Evolutionary conservation across 768 basidiomycete species (phyloP).

Genomic region (Filobasidium floriforme): DNA sequence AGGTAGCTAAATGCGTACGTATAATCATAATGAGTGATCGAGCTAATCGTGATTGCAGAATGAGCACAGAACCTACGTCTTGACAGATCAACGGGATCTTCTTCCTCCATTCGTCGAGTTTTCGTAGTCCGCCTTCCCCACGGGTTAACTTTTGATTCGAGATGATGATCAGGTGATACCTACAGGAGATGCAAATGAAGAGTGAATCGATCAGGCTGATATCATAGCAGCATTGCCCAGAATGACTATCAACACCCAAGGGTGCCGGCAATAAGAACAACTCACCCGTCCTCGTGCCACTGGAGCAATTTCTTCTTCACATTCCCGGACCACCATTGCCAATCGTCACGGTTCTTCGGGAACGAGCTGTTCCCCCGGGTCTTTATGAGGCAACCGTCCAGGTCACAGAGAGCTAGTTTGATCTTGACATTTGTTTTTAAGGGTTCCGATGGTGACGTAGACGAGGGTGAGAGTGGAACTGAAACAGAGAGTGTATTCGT

Average conservation of each 20-base stretch:
- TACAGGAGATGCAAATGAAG: background rate
- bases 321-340: slow-evolving; percentile 65
- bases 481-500: background rate
- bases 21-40: too few species aligned
- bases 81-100: slow-evolving; percentile 65
- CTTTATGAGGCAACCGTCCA: slow-evolving; percentile 69
- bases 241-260: background rate
- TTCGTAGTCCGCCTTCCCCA: slow-evolving; percentile 32
- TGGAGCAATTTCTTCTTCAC: slow-evolving; percentile 61
- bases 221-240: slow-evolving; percentile 54
- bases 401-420: slow-evolving; percentile 66
- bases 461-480: too few species aligned
- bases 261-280: background rate
- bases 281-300: slow-evolving; percentile 58
- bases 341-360: slow-evolving; percentile 50
- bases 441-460: background rate
- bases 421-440: slow-evolving; percentile 16
- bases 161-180: slow-evolving; percentile 53
- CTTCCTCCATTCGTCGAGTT: slow-evolving; percentile 62
- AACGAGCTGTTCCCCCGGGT: slow-evolving; percentile 43
- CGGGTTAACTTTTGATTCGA: slow-evolving; percentile 61
- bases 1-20: too few species aligned
- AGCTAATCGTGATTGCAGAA: too few species aligned
- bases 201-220: too few species aligned
- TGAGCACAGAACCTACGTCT: slow-evolving; percentile 41